Evolutionary conservation across 2,329 filamentous ascomycete species (phyloP).

Genomic region (Aspergillus ibericus): DNA sequence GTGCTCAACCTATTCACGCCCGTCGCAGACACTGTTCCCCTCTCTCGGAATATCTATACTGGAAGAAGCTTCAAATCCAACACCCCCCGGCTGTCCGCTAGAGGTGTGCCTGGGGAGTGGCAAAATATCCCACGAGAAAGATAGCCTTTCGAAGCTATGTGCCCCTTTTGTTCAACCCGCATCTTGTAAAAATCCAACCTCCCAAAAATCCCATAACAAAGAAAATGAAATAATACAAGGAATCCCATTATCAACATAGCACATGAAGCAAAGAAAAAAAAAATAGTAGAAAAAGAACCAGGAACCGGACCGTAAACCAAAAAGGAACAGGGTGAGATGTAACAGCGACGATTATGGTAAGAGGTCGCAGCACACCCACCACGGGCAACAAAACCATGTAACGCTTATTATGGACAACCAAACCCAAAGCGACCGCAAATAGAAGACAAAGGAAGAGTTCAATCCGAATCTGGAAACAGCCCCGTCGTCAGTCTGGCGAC

Average conservation of each 20-base stretch:
- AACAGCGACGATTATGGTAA: constrained; percentile 13
- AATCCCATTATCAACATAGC: constrained; percentile 20
- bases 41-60: not conserved
- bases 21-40: not conserved
- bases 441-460: constrained; percentile 4
- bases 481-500: not conserved
- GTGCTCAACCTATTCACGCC: not conserved
- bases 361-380: constrained; percentile 15
- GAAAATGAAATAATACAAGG: constrained; percentile 15
- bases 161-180: constrained; percentile 18
- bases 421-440: constrained; percentile 11
- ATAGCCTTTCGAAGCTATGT: constrained; percentile 15
- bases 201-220: constrained; percentile 5
- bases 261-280: constrained; percentile 15
- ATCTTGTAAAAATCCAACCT: constrained; percentile 10
- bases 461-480: constrained; percentile 2
- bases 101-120: not conserved
- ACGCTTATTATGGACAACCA: constrained; percentile 6
- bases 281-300: constrained; percentile 1
- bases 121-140: constrained; percentile 9
- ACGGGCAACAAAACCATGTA: constrained; percentile 6
- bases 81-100: constrained; percentile 6
- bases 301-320: constrained; percentile 12
- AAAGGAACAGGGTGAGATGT: constrained; percentile 3
- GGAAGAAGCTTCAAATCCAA: constrained; percentile 9